A percentile compares a stretch with the other conserved stretches of the same genome.
phyloP scores from a whole-genome alignment of 352 stramenopile genomes.

The Aphanomyces astaci region DNA sequence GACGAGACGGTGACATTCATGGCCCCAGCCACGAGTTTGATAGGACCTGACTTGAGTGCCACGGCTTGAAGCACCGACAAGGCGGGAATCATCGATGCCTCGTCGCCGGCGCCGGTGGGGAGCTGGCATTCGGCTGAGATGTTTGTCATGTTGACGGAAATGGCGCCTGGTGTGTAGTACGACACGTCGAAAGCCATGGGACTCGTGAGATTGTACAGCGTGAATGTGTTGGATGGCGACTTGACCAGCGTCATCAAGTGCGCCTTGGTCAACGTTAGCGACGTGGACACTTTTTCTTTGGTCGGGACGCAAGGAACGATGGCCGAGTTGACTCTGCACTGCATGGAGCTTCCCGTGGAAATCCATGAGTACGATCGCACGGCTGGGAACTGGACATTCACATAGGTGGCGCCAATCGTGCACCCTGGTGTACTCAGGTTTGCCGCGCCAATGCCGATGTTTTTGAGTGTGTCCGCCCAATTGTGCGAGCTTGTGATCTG shows the following conservation, averaged over 20 bases:
- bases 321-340: not conserved
- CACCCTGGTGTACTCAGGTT: slow-evolving; percentile 2
- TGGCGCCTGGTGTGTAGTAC: not conserved
- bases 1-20: not conserved
- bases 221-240: not conserved
- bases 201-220: slow-evolving; percentile 8
- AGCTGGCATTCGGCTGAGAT: not conserved
- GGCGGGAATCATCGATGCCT: not conserved
- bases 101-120: not conserved
- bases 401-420: not conserved
- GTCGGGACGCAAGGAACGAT: not conserved
- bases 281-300: not conserved
- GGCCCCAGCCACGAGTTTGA: not conserved
- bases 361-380: not conserved
- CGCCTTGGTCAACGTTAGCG: not conserved
- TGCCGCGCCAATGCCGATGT: not conserved
- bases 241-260: not conserved
- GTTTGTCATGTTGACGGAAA: slow-evolving; percentile 1
- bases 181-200: not conserved
- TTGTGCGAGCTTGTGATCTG: not conserved
- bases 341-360: not conserved
- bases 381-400: slow-evolving; percentile 5
- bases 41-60: not conserved
- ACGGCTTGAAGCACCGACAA: not conserved
- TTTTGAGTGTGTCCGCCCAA: not conserved